Base-by-base conservation (phyloP, 345 rosid species). In the Salix koriyanagi region DNA sequence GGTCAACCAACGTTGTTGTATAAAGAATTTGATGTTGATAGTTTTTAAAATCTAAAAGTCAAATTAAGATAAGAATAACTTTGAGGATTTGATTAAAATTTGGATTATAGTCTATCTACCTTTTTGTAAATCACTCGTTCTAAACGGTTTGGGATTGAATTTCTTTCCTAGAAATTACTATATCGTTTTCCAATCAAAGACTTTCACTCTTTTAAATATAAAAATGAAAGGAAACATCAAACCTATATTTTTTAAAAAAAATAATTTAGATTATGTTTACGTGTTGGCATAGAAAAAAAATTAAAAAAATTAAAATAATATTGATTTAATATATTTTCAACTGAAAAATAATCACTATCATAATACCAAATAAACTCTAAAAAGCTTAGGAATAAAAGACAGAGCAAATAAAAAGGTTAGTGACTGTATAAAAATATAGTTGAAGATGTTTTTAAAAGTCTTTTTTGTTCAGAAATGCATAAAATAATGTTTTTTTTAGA, bases 381-480 rank as follows among this genome's bases (percentile, higher is more conserved):
- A 34, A 34, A 34, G 37, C 37, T 5, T 34, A 34, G 6, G 37
- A 6, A 34, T 34, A 34, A 4, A 34, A 34, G 37, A 34, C 37
- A 34, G 5, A 34, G 37, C 37, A 34, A 34, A 34, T 34, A 34
- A 34, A 34, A 34, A 34, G 6, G 1, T 34, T 34, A 34, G 6
- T 34, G 6, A 0, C 37, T 0, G 0, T 34, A 4, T 34, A 5
- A 4, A 4, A 34, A 6, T 4, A 1, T 34, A 5, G 37, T 34
- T 5, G 37, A 0, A 0, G 6, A 4, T 34, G 6, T 34, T 34
- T 34, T 34, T 34, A 0, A 34, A 34, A 34, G 6, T 34, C 1
- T 5, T 34, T 34, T 34, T 34, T 0, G 1, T 5, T 34, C 0
- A 34, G 6, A 34, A 34, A 34, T 34, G 6, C 37, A 34, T 34